phyloP scores from a whole-genome alignment of 495 filamentous ascomycete genomes.

The Daldinia childiae region DNA sequence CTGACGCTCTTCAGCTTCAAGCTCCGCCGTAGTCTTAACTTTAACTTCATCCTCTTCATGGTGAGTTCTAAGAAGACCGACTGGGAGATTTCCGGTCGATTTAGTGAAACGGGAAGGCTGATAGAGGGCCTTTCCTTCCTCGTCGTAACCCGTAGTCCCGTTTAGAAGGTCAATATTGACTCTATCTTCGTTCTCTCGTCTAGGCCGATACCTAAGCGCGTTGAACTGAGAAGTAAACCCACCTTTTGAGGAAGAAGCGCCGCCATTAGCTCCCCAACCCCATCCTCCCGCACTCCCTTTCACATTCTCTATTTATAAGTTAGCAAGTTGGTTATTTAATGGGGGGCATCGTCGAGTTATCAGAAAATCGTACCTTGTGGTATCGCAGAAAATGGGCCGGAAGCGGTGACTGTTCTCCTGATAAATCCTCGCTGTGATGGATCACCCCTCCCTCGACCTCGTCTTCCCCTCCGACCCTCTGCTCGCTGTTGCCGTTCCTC shows the following conservation, averaged over 20 bases:
- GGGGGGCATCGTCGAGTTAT: background rate
- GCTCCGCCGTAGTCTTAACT: slow-evolving; percentile 63
- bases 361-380: slow-evolving; percentile 43
- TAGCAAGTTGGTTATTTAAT: slow-evolving; percentile 18
- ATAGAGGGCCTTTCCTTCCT: slow-evolving; percentile 39
- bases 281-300: slow-evolving; percentile 48
- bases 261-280: slow-evolving; percentile 45
- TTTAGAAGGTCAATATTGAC: slow-evolving; percentile 57
- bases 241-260: slow-evolving; percentile 42
- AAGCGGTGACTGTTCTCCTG: slow-evolving; percentile 46
- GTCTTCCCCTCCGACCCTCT: slow-evolving; percentile 49
- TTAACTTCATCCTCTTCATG: slow-evolving; percentile 62
- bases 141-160: slow-evolving; percentile 42
- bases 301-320: slow-evolving; percentile 39
- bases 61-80: slow-evolving; percentile 63
- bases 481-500: slow-evolving; percentile 44
- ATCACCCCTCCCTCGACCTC: slow-evolving; percentile 51
- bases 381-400: slow-evolving; percentile 53
- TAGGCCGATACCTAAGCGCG: slow-evolving; percentile 40
- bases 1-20: slow-evolving; percentile 53
- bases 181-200: slow-evolving; percentile 45
- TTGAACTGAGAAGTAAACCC: slow-evolving; percentile 39
- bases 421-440: slow-evolving; percentile 48
- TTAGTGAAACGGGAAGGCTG: slow-evolving; percentile 44
- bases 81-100: slow-evolving; percentile 49